Evolutionary conservation across 2,329 filamentous ascomycete genomes (phyloP).

Genomic region (Cylindrodendrum hubeiense): DNA sequence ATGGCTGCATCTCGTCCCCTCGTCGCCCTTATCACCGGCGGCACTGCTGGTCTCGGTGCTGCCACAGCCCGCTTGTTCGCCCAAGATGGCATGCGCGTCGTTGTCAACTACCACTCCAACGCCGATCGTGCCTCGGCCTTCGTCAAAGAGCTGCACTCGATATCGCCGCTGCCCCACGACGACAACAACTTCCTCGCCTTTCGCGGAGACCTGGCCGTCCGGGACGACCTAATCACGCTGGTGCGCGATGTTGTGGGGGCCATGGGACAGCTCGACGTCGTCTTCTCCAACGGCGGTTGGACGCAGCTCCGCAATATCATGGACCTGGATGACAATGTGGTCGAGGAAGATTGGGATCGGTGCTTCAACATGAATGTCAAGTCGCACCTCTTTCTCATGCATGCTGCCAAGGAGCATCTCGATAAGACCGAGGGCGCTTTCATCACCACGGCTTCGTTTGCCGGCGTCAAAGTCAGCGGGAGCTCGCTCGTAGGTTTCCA

Average conservation of each 20-base stretch:
- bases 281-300: slow-evolving; percentile 81
- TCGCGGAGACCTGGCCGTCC: slow-evolving; percentile 74
- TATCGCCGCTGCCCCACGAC: slow-evolving; percentile 52
- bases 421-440: slow-evolving; percentile 71
- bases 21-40: slow-evolving; percentile 63
- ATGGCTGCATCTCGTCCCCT: slow-evolving; percentile 36
- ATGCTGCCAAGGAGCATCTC: slow-evolving; percentile 65
- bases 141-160: slow-evolving; percentile 63
- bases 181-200: slow-evolving; percentile 60
- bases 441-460: slow-evolving; percentile 73
- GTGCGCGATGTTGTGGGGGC: slow-evolving; percentile 69
- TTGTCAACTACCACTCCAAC: slow-evolving; percentile 79
- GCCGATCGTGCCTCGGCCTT: slow-evolving; percentile 70
- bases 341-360: slow-evolving; percentile 70
- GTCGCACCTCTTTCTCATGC: slow-evolving; percentile 70
- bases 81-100: slow-evolving; percentile 74
- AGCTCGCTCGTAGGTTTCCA: slow-evolving; percentile 63
- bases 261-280: slow-evolving; percentile 77
- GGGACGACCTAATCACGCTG: slow-evolving; percentile 68
- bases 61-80: slow-evolving; percentile 76
- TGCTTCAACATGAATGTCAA: slow-evolving; percentile 74
- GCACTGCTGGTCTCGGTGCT: slow-evolving; percentile 77
- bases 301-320: slow-evolving; percentile 59
- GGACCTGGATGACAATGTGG: slow-evolving; percentile 64
- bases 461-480: slow-evolving; percentile 73